Conservation (phyloP, 2,329 filamentous ascomycete species). For the Diaporthe sp. region DNA sequence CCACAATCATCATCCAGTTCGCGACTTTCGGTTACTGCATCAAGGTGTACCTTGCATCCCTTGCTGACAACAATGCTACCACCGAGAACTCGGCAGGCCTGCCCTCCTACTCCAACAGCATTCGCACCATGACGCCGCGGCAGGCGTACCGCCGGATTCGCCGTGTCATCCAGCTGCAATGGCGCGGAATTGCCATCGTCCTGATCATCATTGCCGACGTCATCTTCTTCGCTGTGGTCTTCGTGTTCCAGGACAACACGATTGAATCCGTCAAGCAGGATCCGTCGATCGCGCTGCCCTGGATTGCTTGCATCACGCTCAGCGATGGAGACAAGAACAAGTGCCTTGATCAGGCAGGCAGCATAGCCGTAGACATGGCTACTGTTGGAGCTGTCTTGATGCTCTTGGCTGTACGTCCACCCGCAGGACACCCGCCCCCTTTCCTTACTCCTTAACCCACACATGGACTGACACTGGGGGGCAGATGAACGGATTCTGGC, state of each 20-base stretch:
- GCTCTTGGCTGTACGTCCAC: constrained; percentile 76
- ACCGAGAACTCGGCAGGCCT: constrained; percentile 75
- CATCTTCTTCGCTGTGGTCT: constrained; percentile 92
- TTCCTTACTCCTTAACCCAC: background rate
- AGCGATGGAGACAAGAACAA: constrained; percentile 68
- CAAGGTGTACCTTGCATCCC: constrained; percentile 89
- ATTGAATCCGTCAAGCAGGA: constrained; percentile 68
- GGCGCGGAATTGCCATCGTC: constrained; percentile 91
- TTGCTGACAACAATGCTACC: constrained; percentile 77
- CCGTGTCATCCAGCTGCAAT: constrained; percentile 90
- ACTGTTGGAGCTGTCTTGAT: constrained; percentile 86
- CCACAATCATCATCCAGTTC: constrained; percentile 84
- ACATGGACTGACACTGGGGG: constrained; percentile 32
- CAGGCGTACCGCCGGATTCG: constrained; percentile 89
- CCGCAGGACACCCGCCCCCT: background rate
- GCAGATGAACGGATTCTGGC: constrained; percentile 86
- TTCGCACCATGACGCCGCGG: constrained; percentile 81
- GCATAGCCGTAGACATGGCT: constrained; percentile 77
- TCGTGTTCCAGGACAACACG: constrained; percentile 86
- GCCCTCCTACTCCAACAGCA: constrained; percentile 80
- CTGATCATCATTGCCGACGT: constrained; percentile 91
- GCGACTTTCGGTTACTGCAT: constrained; percentile 92
- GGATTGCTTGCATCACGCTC: constrained; percentile 77
- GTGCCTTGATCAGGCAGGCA: constrained; percentile 71
- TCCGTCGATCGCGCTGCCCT: constrained; percentile 65